Base-by-base conservation (phyloP, 768 basidiomycete genomes). In the Hydnum rufescens region DNA sequence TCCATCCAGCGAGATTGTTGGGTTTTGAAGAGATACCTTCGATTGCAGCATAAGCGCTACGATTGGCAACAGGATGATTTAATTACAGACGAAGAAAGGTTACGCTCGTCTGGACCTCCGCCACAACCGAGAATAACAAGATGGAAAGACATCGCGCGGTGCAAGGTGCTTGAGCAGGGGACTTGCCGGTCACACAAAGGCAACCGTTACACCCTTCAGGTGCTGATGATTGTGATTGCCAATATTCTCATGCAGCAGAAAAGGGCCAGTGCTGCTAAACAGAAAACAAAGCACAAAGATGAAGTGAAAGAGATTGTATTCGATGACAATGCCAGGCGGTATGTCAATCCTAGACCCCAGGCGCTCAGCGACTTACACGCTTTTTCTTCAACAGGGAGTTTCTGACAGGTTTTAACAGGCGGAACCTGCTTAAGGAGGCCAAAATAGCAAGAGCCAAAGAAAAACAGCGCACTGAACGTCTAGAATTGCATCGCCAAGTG, bases 351-450 rank as follows among this genome's bases (percentile, higher is more conserved):
- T 29, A 13, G 16, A 8, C 44, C 13, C 8, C 53, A 58, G 13
- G 8, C 26, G 44, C 26, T 13, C 13, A 25, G 44, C 8, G 16
- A 51, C 26, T 22, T 42, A 23, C 25, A 2, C 4, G 42, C 56
- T 42, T 51, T 8, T 13, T 25, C 23, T 46, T 36, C 8, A 19
- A 31, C 59, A 92, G 89, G 61, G 82, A 92, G 54, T 95, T 83
- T 66, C 68, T 95, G 62, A 92, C 88, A 18, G 90, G 90, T 26
- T 95, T 95, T 64, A 82, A 83, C 64, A 92, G 90, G 66, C 77
- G 90, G 59, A 95, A 93, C 66, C 66, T 88, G 49, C 80, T 78
- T 55, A 86, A 82, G 63, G 85, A 92, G 59, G 80, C 75, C 48
- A 74, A 79, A 42, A 77, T 75, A 59, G 72, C 76, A 58, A 81